phyloP scores from a whole-genome alignment of 345 rosid species.

The Ceriops tagal region DNA sequence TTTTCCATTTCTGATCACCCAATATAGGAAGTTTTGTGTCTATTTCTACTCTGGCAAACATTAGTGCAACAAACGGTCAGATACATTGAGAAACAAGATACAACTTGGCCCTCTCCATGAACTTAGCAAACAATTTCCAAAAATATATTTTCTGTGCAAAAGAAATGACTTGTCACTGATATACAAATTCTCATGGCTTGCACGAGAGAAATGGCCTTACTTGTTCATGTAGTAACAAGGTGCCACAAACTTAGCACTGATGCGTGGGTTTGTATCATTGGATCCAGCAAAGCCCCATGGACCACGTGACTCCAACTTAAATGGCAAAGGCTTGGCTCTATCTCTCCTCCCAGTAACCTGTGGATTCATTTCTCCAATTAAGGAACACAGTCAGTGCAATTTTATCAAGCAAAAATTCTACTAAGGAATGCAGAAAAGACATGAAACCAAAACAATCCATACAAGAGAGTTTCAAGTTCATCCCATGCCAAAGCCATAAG shows the following conservation, averaged over 20 bases:
- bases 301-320: conserved; percentile 78
- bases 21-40: conserved; percentile 77
- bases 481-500: background rate
- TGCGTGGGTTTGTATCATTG: conserved; percentile 76
- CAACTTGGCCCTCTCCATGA: background rate
- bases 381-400: background rate
- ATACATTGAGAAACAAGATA: background rate
- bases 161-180: background rate
- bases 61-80: background rate
- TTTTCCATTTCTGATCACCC: conserved; percentile 83
- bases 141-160: background rate
- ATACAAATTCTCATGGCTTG: conserved; percentile 1
- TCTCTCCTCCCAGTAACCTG: conserved; percentile 99
- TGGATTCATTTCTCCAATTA: conserved; percentile 9
- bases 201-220: conserved; percentile 34
- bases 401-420: background rate
- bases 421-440: background rate
- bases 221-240: conserved; percentile 88
- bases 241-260: conserved; percentile 78
- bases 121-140: background rate
- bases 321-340: conserved; percentile 87
- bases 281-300: conserved; percentile 91
- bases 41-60: conserved; percentile 64
- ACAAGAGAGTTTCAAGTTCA: background rate
- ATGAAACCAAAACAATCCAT: background rate